phyloP scores from a whole-genome alignment of 148 eudicot genomes.

The Nepenthes gracilis region DNA sequence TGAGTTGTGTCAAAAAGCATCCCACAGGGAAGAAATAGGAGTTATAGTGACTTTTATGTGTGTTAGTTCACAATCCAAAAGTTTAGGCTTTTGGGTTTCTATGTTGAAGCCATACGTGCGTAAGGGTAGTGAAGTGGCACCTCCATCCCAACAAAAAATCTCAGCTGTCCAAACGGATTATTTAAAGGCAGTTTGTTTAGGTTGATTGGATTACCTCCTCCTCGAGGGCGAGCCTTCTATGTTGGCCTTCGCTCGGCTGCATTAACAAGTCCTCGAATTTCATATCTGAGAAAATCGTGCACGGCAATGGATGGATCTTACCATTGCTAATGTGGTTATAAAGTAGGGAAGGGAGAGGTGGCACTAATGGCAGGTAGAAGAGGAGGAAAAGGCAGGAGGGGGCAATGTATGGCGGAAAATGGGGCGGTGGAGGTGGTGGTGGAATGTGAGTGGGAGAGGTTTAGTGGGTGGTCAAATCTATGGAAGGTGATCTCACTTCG shows the following conservation, averaged over 20 bases:
- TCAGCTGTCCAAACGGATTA: too few relatives aligned
- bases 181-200: not conserved
- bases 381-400: slow-evolving; percentile 10
- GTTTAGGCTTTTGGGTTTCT: not conserved
- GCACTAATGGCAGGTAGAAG: slow-evolving; percentile 6
- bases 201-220: slow-evolving; percentile 40
- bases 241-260: slow-evolving; percentile 46
- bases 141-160: too few relatives aligned
- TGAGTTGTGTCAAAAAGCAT: too few relatives aligned
- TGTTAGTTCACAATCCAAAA: not conserved
- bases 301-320: not conserved
- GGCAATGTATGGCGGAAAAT: not conserved
- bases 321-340: slow-evolving; percentile 2
- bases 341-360: slow-evolving; percentile 5
- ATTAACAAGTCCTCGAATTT: slow-evolving; percentile 78
- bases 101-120: too few relatives aligned
- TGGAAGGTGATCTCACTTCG: not conserved
- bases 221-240: slow-evolving; percentile 35
- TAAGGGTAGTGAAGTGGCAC: too few relatives aligned
- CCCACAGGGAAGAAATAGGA: too few relatives aligned
- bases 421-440: slow-evolving; percentile 13
- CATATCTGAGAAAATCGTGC: slow-evolving; percentile 18
- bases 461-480: slow-evolving; percentile 2
- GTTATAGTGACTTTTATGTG: too few relatives aligned
- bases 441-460: slow-evolving; percentile 15